A percentile compares a stretch with the other conserved stretches of the same genome.
Evolutionary conservation across 352 stramenopile species (phyloP).

Genomic region (Aphanomyces invadans): DNA sequence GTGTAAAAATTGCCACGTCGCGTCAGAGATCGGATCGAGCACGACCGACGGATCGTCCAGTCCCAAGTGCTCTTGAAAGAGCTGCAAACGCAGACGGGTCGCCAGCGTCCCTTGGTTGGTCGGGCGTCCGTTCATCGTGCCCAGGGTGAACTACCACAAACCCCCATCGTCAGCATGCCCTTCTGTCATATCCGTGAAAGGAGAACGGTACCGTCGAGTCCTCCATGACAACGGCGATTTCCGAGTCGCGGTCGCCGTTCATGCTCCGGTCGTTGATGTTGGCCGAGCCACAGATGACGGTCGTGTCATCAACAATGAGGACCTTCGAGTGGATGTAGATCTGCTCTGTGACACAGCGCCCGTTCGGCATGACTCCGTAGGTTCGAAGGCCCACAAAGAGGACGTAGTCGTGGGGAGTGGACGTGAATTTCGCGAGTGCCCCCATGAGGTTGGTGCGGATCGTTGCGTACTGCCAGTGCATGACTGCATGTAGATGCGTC

Average conservation of each 20-base stretch:
- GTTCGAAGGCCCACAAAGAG: constrained; percentile 79
- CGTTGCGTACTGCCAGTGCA: constrained; percentile 85
- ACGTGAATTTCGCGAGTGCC: constrained; percentile 51
- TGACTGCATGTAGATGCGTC: constrained; percentile 79
- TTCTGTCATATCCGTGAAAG: no score
- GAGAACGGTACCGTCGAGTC: constrained; percentile 38
- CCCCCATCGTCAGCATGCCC: not conserved
- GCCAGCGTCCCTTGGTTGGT: constrained; percentile 55
- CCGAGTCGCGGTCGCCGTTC: constrained; percentile 84
- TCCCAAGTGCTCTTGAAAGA: constrained; percentile 78
- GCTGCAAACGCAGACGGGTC: constrained; percentile 57
- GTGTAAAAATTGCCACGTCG: constrained; percentile 58
- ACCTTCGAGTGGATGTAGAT: constrained; percentile 92
- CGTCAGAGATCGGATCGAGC: constrained; percentile 48
- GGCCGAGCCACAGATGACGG: constrained; percentile 86
- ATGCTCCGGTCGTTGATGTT: constrained; percentile 96
- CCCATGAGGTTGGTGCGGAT: constrained; percentile 77
- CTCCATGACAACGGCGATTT: constrained; percentile 80
- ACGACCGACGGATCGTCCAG: constrained; percentile 53
- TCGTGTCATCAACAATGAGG: constrained; percentile 85
- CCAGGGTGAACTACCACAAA: constrained; percentile 56
- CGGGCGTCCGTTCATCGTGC: constrained; percentile 62
- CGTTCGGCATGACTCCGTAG: constrained; percentile 73
- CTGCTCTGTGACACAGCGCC: constrained; percentile 72
- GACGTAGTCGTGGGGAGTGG: constrained; percentile 65